Conservation (phyloP, 345 rosid genomes). For the Litchi chinensis region DNA sequence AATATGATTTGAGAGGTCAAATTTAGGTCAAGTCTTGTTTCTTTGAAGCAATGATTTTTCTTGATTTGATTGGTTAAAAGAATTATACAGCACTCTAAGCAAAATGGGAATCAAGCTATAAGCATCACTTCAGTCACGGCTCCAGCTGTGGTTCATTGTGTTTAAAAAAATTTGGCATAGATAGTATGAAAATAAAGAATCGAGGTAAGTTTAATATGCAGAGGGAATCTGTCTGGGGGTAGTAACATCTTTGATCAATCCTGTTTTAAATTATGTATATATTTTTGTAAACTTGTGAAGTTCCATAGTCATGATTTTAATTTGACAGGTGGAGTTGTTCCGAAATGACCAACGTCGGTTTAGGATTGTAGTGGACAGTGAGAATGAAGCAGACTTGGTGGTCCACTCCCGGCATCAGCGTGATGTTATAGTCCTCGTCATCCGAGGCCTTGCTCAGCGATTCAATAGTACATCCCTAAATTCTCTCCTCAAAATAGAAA, state of each 20-base stretch:
- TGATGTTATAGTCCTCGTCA: slow-evolving; percentile 76
- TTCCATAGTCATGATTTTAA: neutral
- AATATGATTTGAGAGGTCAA: no score
- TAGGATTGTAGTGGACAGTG: slow-evolving; percentile 86
- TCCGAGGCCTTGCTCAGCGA: slow-evolving; percentile 89
- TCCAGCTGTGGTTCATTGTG: no score
- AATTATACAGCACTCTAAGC: no score
- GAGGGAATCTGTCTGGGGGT: neutral
- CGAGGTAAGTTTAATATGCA: neutral
- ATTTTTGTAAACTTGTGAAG: neutral
- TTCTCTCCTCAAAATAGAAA: slow-evolving; percentile 83
- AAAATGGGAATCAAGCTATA: no score
- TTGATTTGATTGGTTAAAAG: no score
- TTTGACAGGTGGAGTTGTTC: slow-evolving; percentile 46
- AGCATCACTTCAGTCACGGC: no score
- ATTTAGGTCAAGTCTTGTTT: no score
- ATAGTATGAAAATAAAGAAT: neutral
- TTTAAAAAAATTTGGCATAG: neutral
- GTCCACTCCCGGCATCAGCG: slow-evolving; percentile 82
- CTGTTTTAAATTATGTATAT: neutral
- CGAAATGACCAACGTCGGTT: slow-evolving; percentile 84
- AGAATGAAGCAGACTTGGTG: slow-evolving; percentile 75
- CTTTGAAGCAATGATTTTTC: no score
- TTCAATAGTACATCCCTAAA: slow-evolving; percentile 97
- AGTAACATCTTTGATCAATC: neutral